Percentiles rank a stretch among this genome's conserved stretches.
These are phyloP conservation scores for Thielaviopsis punctulata DNA, from an alignment of 2,329 filamentous ascomycete species.

Conservation along the genomic window DNA sequence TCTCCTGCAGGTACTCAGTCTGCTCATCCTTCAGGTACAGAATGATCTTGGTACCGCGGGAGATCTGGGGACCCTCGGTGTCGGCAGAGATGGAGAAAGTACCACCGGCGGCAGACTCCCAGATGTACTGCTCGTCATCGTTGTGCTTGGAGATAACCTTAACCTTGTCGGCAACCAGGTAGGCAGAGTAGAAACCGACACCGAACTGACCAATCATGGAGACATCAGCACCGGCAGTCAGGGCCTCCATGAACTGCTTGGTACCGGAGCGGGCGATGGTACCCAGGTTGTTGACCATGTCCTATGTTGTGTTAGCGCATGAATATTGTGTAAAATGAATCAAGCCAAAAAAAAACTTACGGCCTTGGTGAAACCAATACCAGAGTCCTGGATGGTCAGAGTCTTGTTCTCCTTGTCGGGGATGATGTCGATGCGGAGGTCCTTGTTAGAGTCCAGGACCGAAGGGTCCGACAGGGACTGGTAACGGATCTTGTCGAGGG, in stretches of 20 bases:
- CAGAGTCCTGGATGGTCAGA: constrained; percentile 88
- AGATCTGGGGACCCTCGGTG: constrained; percentile 76
- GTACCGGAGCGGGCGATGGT: constrained; percentile 98
- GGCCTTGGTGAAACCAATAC: constrained; percentile 99
- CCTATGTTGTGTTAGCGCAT: constrained; percentile 39
- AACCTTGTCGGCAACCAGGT: constrained; percentile 95
- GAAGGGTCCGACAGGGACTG: constrained; percentile 90
- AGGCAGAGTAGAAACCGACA: constrained; percentile 99
- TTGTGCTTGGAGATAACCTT: constrained; percentile 97
- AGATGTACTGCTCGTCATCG: constrained; percentile 99
- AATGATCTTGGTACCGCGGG: constrained; percentile 94
- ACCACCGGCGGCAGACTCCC: constrained; percentile 93
- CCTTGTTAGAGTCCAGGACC: constrained; percentile 95
- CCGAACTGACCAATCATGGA: constrained; percentile 99
- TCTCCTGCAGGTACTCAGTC: constrained; percentile 93
- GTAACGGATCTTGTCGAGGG: constrained; percentile 99
- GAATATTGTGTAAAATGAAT: constrained; percentile 4
- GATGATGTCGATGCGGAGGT: constrained; percentile 97
- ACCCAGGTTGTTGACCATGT: constrained; percentile 99
- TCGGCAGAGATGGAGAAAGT: constrained; percentile 90
- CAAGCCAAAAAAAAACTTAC: constrained; percentile 38
- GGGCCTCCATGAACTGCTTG: constrained; percentile 99
- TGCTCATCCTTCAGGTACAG: constrained; percentile 99
- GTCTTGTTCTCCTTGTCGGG: constrained; percentile 97
- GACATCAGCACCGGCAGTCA: constrained; percentile 94